Evolutionary conservation across 495 filamentous ascomycete species (phyloP).

Genomic region (Hypoxylon perforatum): DNA sequence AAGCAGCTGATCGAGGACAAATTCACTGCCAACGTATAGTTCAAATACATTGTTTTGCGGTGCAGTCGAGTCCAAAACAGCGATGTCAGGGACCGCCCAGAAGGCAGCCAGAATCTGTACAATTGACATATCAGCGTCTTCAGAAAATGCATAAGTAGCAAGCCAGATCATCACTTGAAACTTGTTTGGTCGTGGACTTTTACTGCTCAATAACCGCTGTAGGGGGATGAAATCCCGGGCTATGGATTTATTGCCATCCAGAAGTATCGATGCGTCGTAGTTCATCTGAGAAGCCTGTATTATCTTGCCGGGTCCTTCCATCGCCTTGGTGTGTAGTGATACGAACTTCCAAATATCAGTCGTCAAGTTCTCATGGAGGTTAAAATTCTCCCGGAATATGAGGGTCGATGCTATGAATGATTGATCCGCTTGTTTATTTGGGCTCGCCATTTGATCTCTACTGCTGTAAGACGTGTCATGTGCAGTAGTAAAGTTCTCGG

Average conservation of each 20-base stretch:
- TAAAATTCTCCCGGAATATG: background rate
- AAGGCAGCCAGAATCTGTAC: slow-evolving; percentile 55
- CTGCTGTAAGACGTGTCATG: slow-evolving; percentile 49
- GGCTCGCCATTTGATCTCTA: slow-evolving; percentile 37
- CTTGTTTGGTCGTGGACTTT: slow-evolving; percentile 30
- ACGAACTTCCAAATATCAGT: slow-evolving; percentile 4
- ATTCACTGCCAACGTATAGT: background rate
- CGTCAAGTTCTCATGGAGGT: background rate
- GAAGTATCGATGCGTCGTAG: slow-evolving; percentile 36
- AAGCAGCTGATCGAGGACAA: background rate
- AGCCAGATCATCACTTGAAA: slow-evolving; percentile 61
- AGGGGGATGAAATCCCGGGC: slow-evolving; percentile 49
- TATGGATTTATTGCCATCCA: slow-evolving; percentile 24
- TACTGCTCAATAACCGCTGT: slow-evolving; percentile 45
- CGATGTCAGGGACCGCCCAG: slow-evolving; percentile 41
- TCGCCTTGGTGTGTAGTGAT: background rate
- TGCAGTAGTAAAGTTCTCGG: slow-evolving; percentile 55
- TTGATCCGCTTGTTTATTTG: slow-evolving; percentile 14
- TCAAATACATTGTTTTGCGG: background rate
- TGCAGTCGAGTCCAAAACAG: background rate
- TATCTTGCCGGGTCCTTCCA: background rate
- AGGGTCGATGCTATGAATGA: slow-evolving; percentile 25
- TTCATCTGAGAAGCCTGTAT: background rate
- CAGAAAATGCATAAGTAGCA: slow-evolving; percentile 50
- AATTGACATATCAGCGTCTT: slow-evolving; percentile 42